phyloP scores from a whole-genome alignment of 306 rosid species.

The Trichosanthes truncata region DNA sequence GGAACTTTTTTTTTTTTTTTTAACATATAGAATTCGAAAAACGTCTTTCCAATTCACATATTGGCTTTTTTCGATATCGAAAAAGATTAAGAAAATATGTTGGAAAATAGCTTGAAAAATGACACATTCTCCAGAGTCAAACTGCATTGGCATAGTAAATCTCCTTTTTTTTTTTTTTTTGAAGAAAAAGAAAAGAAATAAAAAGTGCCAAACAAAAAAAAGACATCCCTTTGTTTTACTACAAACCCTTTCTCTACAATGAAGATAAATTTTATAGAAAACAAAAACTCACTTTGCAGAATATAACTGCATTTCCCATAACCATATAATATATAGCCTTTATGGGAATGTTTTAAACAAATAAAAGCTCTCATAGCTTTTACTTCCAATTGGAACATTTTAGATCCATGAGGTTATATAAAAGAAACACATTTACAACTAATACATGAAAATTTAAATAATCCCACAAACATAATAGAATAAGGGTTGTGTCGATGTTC shows the following conservation, averaged over 20 bases:
- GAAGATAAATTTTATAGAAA: not conserved
- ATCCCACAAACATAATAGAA: not conserved
- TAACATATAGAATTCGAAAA: not conserved
- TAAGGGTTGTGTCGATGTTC: not conserved
- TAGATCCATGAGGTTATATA: not conserved
- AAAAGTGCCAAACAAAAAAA: not conserved
- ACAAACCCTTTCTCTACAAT: not conserved
- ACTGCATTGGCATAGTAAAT: not conserved
- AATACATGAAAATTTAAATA: not conserved
- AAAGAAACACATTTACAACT: not conserved
- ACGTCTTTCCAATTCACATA: not conserved
- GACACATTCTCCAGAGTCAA: not conserved
- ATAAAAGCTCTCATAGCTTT: not conserved
- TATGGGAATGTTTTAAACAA: not conserved
- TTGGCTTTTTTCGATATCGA: not conserved
- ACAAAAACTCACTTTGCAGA: slow-evolving; percentile 8
- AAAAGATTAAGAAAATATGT: not conserved
- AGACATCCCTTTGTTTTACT: not conserved
- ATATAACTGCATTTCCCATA: not conserved
- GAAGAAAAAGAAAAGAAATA: not conserved
- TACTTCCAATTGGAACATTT: not conserved
- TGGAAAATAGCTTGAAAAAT: not conserved
- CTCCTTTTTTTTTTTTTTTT: not conserved
- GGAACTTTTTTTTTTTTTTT: not conserved
- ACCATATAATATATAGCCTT: not conserved